These are phyloP conservation scores for Calonectria pteridis DNA, from an alignment of 2,329 filamentous ascomycete species.

Conservation along the genomic window DNA sequence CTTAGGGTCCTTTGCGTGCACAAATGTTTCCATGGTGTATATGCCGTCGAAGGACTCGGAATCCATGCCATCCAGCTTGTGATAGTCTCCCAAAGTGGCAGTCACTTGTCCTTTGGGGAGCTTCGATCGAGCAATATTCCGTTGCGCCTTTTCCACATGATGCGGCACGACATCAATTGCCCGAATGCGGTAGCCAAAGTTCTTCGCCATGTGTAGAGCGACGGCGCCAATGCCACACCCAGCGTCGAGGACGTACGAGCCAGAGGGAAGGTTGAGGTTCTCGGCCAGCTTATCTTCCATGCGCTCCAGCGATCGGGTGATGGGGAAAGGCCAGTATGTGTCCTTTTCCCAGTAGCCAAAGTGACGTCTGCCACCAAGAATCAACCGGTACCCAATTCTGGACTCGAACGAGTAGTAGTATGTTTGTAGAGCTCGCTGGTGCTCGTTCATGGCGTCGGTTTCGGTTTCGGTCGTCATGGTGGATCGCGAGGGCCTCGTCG, in stretches of 20 bases:
- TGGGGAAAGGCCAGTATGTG: background rate
- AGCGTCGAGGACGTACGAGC: background rate
- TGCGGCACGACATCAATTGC: background rate
- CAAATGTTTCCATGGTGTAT: background rate
- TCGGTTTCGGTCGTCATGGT: background rate
- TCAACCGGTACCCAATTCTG: background rate
- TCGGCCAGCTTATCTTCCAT: background rate
- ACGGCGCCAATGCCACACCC: background rate
- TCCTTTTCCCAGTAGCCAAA: background rate
- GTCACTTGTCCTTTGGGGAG: background rate
- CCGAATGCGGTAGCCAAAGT: background rate
- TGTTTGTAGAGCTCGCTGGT: background rate
- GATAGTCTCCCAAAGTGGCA: background rate
- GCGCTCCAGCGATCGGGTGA: background rate
- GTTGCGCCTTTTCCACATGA: background rate
- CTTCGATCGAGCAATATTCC: background rate
- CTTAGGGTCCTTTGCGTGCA: background rate
- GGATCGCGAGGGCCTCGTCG: background rate
- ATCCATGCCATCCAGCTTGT: background rate
- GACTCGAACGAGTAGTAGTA: background rate
- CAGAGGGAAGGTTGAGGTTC: background rate
- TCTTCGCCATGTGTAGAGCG: background rate
- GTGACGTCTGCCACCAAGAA: background rate
- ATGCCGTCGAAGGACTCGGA: background rate
- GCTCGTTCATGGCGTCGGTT: background rate